Base-by-base conservation (phyloP, 1,284 basidiomycete genomes). In the Ustilago crameri region DNA sequence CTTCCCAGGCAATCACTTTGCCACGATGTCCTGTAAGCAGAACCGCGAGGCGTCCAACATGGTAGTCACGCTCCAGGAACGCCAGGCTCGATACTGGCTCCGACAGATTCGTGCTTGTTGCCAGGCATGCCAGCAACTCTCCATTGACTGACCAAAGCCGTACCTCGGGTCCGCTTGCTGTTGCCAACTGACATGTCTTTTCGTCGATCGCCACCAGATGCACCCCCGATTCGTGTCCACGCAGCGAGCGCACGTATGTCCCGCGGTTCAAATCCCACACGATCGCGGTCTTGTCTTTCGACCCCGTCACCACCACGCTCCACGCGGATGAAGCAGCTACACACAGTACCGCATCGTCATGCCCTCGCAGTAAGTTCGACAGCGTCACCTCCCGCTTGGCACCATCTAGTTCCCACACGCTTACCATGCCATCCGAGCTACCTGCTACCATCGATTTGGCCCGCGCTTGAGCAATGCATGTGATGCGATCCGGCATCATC, bases 211-310 rank as follows among this genome's bases (percentile, higher is more conserved):
- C 87, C 15, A 90, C 90, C 3, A 91, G 86, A 65, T 88, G 87
- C 3, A 96, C 89, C 0, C 88, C 86, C 24, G 87, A 85, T 0
- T 75, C 83, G 37, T 74, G 74, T 35, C 74, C 75, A 10, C 57
- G 70, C 23, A 83, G 72, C 34, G 69, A 52, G 8, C 75, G 69
- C 2, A 81, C 74, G 42, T 78, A 76, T 10, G 64, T 55, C 24
- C 65, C 74, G 24, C 90, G 87, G 78, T 97, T 96, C 54, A 93
- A 86, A 81, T 97, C 95, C 95, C 95, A 98, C 8, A 96, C 75
- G 15, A 91, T 90, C 0, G 91, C 93, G 60, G 89, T 91, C 1
- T 92, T 91, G 75, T 96, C 93, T 72, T 88, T 87, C 7, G 91
- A 91, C 7, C 93, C 93, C 64, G 91, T 95, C 44, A 95, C 88